Base-by-base conservation (phyloP, 768 basidiomycete species). In the Podaxis mareebaensis region DNA sequence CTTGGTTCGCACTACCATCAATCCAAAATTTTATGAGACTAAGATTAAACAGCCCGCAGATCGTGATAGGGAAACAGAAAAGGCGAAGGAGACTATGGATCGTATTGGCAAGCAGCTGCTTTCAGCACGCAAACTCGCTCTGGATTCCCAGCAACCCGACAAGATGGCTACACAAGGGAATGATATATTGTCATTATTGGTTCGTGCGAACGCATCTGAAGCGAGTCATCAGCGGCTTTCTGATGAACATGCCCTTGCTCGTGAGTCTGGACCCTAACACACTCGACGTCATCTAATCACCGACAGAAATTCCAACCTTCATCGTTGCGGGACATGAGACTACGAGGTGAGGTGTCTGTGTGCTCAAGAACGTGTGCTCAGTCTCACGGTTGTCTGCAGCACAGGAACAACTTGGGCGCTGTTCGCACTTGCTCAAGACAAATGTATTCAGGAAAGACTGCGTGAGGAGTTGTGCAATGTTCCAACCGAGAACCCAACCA, bases 141-240 rank as follows among this genome's bases (percentile, higher is more conserved):
- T 69, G 38, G 46, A 59, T 30, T 20, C 57, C 17, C n/a, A 20
- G 13, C 71, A 70, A 15, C n/a, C 66, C 57, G 71, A 66, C 2
- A 70, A 75, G 24, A 69, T 69, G 11, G 72, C 69, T 46, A 74
- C 76, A 6, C 67, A 69, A 70, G 77, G 74, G 72, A 80, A 84
- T 12, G 89, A 90, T 73, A 69, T 91, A 2, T 75, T 91, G 3
- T 85, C 84, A 0, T 68, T 89, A 24, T 75, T 91, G 4, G 75
- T 90, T 44, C 79, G 79, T 60, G 88, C 89, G 2, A 91, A 91
- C 69, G 82, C 86, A 74, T 81, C 85, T 1, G 81, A 79, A 1
- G 86, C 83, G 0, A 80, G 81, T 4, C 75, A 67, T 53, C 86
- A 88, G 67, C 75, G 75, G 36, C 73, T 91, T 73, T 80, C 81